A percentile compares a stretch with the other conserved stretches of the same genome.
phyloP scores from a whole-genome alignment of 768 basidiomycete species.

The Austroboletus eburneus region DNA sequence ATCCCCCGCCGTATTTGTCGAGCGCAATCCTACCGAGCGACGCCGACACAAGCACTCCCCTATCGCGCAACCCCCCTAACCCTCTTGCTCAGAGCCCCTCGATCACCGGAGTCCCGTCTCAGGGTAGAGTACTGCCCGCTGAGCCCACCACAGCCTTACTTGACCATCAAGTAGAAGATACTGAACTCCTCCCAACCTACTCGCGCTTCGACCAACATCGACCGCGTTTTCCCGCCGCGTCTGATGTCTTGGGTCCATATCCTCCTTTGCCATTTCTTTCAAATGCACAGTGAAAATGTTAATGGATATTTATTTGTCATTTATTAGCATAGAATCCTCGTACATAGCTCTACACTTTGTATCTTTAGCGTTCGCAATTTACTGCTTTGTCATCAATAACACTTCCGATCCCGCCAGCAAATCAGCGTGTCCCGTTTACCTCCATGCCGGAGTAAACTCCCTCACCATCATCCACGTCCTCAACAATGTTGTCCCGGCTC shows the following conservation, averaged over 20 bases:
- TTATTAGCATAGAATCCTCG: too few species aligned
- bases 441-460: not conserved
- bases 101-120: conserved; percentile 16
- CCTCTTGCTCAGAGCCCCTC: conserved; percentile 12
- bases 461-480: not conserved
- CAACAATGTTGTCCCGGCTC: conserved; percentile 29
- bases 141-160: not conserved
- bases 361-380: too few species aligned
- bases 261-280: conserved; percentile 19
- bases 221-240: conserved; percentile 14
- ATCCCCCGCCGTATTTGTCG: conserved; percentile 22
- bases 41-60: not conserved
- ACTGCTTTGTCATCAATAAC: conserved; percentile 16
- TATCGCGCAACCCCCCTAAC: not conserved
- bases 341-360: too few species aligned
- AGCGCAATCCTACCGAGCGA: not conserved
- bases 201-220: conserved; percentile 25
- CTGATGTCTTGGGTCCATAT: conserved; percentile 26
- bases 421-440: not conserved
- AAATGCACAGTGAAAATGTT: too few species aligned
- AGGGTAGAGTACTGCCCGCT: not conserved
- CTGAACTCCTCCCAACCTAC: conserved; percentile 22
- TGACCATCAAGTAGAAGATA: too few species aligned
- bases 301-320: too few species aligned
- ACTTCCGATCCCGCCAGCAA: not conserved